Evolutionary conservation across 2,329 filamentous ascomycete genomes (phyloP).

Genomic region (Sporothrix luriei): DNA sequence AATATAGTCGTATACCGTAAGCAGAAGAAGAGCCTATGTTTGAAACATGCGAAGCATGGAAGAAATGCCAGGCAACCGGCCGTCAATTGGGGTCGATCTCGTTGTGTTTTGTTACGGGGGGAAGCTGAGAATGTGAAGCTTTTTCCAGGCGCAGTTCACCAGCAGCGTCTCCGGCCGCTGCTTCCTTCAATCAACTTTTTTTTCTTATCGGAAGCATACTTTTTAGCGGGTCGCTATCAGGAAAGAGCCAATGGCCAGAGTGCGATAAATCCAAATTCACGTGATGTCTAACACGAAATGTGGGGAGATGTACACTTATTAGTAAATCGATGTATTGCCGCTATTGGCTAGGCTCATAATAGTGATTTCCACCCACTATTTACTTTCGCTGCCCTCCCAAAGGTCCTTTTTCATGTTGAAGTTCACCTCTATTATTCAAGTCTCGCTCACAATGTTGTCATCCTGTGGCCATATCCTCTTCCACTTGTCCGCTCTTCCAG

Average conservation of each 20-base stretch:
- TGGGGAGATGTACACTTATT: not conserved
- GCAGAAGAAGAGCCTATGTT: not conserved
- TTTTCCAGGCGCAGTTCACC: constrained; percentile 11
- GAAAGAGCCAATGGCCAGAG: not conserved
- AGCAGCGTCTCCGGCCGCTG: constrained; percentile 6
- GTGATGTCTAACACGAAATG: constrained; percentile 19
- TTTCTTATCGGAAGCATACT: constrained; percentile 33
- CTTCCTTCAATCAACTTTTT: constrained; percentile 26
- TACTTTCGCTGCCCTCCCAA: too few relatives aligned
- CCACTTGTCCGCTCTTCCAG: too few relatives aligned
- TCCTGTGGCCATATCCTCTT: too few relatives aligned
- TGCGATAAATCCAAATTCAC: not conserved
- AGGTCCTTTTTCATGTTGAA: not conserved
- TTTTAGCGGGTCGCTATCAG: constrained; percentile 11
- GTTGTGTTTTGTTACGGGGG: not conserved
- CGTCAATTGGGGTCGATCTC: constrained; percentile 20
- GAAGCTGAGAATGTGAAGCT: constrained; percentile 22
- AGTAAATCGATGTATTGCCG: not conserved
- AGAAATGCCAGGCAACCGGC: not conserved
- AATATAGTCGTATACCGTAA: not conserved
- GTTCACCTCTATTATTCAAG: not conserved
- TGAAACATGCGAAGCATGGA: not conserved
- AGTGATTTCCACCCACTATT: too few relatives aligned
- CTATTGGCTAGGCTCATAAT: not conserved
- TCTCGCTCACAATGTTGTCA: not conserved